phyloP scores from a whole-genome alignment of 1,139 yeast genomes.

The Scheffersomyces segobiensis region DNA sequence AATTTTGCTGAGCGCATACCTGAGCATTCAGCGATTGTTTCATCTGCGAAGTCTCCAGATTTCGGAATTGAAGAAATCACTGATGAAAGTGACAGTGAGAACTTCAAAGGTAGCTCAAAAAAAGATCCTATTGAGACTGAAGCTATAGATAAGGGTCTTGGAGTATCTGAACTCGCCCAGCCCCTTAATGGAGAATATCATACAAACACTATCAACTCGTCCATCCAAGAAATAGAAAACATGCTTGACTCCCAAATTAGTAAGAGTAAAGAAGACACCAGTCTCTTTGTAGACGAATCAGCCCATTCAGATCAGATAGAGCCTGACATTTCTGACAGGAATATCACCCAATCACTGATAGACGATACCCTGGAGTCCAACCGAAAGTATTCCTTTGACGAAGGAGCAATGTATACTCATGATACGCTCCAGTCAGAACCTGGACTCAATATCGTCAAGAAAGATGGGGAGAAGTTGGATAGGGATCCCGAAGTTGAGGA shows the following conservation, averaged over 20 bases:
- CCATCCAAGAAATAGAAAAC: slow-evolving; percentile 46
- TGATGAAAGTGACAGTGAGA: slow-evolving; percentile 27
- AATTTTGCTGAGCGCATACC: slow-evolving; percentile 13
- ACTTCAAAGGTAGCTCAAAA: neutral
- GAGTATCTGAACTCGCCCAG: slow-evolving; percentile 2
- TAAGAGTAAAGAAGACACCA: neutral
- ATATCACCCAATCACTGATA: neutral
- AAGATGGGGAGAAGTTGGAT: slow-evolving; percentile 19
- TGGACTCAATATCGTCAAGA: slow-evolving; percentile 23
- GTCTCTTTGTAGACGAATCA: neutral
- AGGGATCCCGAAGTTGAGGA: slow-evolving; percentile 59
- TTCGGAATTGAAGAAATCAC: slow-evolving; percentile 42
- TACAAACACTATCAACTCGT: slow-evolving; percentile 24
- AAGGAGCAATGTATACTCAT: slow-evolving; percentile 9
- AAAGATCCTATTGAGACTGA: slow-evolving; percentile 2
- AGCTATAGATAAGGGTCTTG: slow-evolving; percentile 9
- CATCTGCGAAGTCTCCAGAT: slow-evolving; percentile 23
- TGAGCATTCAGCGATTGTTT: slow-evolving; percentile 5
- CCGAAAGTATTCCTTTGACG: slow-evolving; percentile 8
- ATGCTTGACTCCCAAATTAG: slow-evolving; percentile 35
- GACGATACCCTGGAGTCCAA: neutral
- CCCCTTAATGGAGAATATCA: neutral
- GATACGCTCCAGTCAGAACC: slow-evolving; percentile 3
- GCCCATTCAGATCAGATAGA: slow-evolving; percentile 6
- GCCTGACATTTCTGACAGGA: neutral